A percentile compares a stretch with the other conserved stretches of the same genome.
Evolutionary conservation across 2,329 filamentous ascomycete genomes (phyloP).

Genomic region (Hypoxylon sp.): DNA sequence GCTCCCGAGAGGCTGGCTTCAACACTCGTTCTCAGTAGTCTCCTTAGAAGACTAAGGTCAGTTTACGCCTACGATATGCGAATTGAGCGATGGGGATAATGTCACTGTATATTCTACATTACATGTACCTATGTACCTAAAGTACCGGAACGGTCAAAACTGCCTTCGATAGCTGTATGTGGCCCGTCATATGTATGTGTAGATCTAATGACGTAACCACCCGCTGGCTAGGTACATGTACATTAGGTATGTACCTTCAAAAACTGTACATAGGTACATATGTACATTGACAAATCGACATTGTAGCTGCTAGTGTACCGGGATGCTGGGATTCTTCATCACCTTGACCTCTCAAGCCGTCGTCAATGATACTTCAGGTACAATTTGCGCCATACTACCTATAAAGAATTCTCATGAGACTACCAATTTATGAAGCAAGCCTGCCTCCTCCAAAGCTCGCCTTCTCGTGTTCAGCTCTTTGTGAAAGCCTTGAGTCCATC

Average conservation of each 20-base stretch:
- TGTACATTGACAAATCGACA: neutral
- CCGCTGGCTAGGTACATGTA: neutral
- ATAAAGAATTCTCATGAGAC: neutral
- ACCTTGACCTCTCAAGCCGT: neutral
- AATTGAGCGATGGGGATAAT: too few species aligned
- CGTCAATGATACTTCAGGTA: neutral
- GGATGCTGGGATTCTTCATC: neutral
- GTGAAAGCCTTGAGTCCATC: neutral
- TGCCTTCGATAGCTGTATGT: neutral
- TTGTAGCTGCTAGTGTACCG: too few species aligned
- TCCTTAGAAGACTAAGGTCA: too few species aligned
- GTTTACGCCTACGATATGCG: too few species aligned
- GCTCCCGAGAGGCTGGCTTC: too few species aligned
- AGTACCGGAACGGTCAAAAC: neutral
- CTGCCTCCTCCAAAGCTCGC: neutral
- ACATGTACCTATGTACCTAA: too few species aligned
- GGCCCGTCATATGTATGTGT: neutral
- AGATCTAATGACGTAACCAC: conserved; percentile 1
- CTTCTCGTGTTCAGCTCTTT: neutral
- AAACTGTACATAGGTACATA: neutral
- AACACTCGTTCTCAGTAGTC: too few species aligned
- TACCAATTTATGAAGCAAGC: conserved; percentile 13
- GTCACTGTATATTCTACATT: too few species aligned
- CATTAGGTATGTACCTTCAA: neutral
- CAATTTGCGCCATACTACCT: neutral